Conservation (phyloP, 805 yeast genomes). For the Teunomyces lycoperdinae region DNA sequence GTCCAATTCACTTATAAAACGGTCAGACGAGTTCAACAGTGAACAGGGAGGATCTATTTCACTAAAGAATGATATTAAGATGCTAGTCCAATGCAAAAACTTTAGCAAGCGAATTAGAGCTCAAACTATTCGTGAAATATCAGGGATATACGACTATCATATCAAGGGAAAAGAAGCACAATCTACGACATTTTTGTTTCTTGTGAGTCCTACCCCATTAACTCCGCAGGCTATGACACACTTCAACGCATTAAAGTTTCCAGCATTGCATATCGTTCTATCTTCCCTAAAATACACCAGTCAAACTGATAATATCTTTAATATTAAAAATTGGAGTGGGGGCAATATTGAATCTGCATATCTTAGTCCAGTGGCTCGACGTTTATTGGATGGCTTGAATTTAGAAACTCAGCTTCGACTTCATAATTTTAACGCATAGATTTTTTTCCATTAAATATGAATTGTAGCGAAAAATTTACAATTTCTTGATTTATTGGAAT, state of each 20-base stretch:
- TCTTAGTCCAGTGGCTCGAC: constrained; percentile 36
- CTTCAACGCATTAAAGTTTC: constrained; percentile 44
- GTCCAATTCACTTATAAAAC: constrained; percentile 14
- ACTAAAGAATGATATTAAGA: constrained; percentile 29
- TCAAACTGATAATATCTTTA: constrained; percentile 23
- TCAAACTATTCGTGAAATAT: constrained; percentile 47
- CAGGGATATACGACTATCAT: constrained; percentile 48
- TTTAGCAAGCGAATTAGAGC: constrained; percentile 44
- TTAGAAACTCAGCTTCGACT: constrained; percentile 22
- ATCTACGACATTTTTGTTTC: constrained; percentile 31
- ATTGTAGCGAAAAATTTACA: background rate
- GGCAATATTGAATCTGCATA: constrained; percentile 35
- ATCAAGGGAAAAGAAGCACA: constrained; percentile 17
- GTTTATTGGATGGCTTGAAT: constrained; percentile 29
- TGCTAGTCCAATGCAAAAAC: constrained; percentile 58
- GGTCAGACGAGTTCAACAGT: constrained; percentile 15
- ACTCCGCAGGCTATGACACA: constrained; percentile 47
- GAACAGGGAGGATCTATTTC: constrained; percentile 12
- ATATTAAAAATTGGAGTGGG: constrained; percentile 35
- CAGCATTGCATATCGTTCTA: constrained; percentile 44
- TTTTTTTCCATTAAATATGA: background rate
- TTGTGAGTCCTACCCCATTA: constrained; percentile 46
- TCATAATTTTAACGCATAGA: background rate
- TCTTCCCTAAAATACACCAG: constrained; percentile 25
- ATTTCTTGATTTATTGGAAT: no score